phyloP scores from a whole-genome alignment of 2,329 filamentous ascomycete species.

The Arthrobotrys pseudoclavata region DNA sequence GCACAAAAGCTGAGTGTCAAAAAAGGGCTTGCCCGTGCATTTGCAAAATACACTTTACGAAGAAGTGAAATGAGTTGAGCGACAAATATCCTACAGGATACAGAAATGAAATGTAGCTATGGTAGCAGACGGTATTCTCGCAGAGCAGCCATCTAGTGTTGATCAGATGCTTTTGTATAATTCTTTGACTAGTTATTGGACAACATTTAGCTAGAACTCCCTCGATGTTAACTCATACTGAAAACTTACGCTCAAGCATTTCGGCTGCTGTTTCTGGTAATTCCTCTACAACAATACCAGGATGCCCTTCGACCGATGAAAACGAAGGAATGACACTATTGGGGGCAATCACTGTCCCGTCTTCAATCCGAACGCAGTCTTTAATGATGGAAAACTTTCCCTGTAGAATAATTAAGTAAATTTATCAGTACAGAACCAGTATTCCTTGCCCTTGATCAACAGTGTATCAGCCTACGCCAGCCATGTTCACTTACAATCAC shows the following conservation, averaged over 20 bases:
- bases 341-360: conserved; percentile 84
- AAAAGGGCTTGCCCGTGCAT: conserved; percentile 91
- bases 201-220: background rate
- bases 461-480: background rate
- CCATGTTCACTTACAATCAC: conserved; percentile 70
- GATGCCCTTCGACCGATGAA: conserved; percentile 86
- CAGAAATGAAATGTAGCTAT: background rate
- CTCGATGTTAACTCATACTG: background rate
- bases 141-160: background rate
- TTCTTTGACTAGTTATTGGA: conserved; percentile 46
- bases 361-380: conserved; percentile 89
- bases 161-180: conserved; percentile 50
- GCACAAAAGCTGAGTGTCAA: conserved; percentile 98
- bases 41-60: conserved; percentile 88
- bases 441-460: too few relatives aligned
- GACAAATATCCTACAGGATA: background rate
- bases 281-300: conserved; percentile 84
- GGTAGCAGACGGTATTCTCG: background rate
- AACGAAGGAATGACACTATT: conserved; percentile 95
- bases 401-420: conserved; percentile 38
- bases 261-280: conserved; percentile 76
- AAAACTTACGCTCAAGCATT: conserved; percentile 62
- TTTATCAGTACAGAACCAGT: background rate
- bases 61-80: conserved; percentile 65
- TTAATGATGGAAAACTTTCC: conserved; percentile 79